Conservation (phyloP, 73 alveolate species). For the Tetrahymena borealis region DNA sequence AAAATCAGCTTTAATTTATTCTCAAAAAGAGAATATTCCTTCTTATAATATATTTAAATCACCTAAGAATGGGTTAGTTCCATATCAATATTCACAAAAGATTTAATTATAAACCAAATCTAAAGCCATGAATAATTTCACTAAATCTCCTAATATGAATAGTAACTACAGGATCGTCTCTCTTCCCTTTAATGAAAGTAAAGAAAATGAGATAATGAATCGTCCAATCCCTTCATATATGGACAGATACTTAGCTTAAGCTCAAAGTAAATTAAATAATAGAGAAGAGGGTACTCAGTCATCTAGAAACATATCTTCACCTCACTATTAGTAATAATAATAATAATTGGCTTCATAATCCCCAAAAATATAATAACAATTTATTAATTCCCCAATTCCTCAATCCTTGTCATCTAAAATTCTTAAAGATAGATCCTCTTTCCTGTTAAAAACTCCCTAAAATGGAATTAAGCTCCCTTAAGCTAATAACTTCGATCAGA, state of each 20-base stretch:
- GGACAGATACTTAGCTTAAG: background rate
- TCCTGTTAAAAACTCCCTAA: background rate
- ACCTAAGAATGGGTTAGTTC: background rate
- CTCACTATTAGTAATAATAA: background rate
- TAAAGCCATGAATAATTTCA: background rate
- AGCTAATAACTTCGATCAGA: background rate
- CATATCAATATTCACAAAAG: background rate
- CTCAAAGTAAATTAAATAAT: background rate
- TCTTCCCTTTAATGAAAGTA: background rate
- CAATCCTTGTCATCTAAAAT: background rate
- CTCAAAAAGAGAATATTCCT: background rate
- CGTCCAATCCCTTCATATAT: background rate
- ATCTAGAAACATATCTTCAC: background rate
- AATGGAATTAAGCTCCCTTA: background rate
- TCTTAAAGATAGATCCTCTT: background rate
- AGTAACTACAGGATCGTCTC: background rate
- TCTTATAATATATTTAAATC: background rate
- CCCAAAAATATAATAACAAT: background rate
- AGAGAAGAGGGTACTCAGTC: background rate
- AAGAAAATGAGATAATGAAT: background rate
- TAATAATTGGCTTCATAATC: background rate
- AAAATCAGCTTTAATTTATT: background rate
- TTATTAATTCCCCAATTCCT: background rate
- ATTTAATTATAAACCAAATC: background rate
- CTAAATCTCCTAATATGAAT: background rate